A percentile compares a stretch with the other conserved stretches of the same genome.
These are phyloP conservation scores for Houttuynia cordata DNA, from an alignment of 164 flowering plant genomes.

Conservation along the genomic window DNA sequence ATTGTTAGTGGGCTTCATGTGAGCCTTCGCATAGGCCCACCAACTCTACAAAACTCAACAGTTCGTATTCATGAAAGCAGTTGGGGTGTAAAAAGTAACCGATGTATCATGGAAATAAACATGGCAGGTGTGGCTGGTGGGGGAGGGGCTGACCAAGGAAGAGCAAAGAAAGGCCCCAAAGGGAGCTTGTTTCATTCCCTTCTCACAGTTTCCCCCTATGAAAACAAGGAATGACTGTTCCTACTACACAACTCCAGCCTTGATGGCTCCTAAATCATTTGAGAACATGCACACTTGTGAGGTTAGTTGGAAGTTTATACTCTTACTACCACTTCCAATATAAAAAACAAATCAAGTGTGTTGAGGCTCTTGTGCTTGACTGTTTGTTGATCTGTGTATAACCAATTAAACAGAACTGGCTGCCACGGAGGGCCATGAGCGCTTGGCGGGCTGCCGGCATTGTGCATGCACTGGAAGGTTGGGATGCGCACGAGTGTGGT, in stretches of 20 bases:
- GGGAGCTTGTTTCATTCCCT: slow-evolving; percentile 39
- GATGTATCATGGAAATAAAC: not conserved
- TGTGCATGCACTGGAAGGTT: slow-evolving; percentile 37
- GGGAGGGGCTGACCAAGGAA: slow-evolving; percentile 29
- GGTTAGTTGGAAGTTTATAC: slow-evolving; percentile 20
- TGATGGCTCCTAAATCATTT: slow-evolving; percentile 33
- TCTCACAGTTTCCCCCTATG: slow-evolving; percentile 34
- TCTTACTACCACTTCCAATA: not conserved
- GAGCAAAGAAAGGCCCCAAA: slow-evolving; percentile 32
- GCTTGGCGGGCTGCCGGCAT: slow-evolving; percentile 40
- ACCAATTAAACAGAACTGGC: slow-evolving; percentile 30
- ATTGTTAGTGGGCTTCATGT: too few species aligned
- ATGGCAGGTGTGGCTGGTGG: slow-evolving; percentile 41
- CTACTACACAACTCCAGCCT: slow-evolving; percentile 49
- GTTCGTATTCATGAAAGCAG: not conserved
- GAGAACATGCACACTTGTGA: slow-evolving; percentile 59
- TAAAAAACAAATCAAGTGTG: not conserved
- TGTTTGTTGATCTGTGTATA: not conserved
- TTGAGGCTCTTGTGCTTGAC: not conserved
- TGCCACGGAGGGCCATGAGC: slow-evolving; percentile 42
- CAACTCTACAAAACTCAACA: too few species aligned
- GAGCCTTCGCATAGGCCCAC: too few species aligned
- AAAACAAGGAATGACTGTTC: slow-evolving; percentile 38
- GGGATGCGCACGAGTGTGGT: slow-evolving; percentile 40
- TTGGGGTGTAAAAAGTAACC: not conserved